Conservation (phyloP, 805 yeast species). For the Saccharomyces eubayanus region DNA sequence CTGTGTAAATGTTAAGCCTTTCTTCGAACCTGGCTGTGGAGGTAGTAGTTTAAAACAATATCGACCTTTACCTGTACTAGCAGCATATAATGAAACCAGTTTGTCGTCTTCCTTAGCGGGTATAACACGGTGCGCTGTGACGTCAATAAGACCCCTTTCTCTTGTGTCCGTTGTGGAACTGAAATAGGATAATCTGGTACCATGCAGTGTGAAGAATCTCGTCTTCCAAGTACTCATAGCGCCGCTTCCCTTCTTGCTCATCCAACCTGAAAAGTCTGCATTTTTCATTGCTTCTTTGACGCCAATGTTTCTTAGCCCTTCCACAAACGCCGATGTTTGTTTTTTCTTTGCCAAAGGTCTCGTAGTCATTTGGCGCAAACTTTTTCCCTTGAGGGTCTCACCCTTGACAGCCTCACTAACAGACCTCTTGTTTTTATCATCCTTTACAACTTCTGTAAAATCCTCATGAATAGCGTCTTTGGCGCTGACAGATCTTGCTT, state of each 20-base stretch:
- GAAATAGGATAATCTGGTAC: slow-evolving; percentile 87
- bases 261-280: slow-evolving; percentile 86
- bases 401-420: slow-evolving; percentile 44
- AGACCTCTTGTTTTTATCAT: slow-evolving; percentile 33
- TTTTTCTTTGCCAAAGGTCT: slow-evolving; percentile 42
- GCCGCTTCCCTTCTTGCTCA: slow-evolving; percentile 83
- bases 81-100: slow-evolving; percentile 78
- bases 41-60: slow-evolving; percentile 89
- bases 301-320: slow-evolving; percentile 70
- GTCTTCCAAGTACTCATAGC: slow-evolving; percentile 89
- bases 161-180: slow-evolving; percentile 65
- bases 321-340: slow-evolving; percentile 73
- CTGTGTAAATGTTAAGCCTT: slow-evolving; percentile 92
- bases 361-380: slow-evolving; percentile 46
- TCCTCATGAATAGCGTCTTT: slow-evolving; percentile 30
- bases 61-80: slow-evolving; percentile 89
- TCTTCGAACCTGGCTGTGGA: slow-evolving; percentile 94
- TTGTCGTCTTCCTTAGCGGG: slow-evolving; percentile 82
- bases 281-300: slow-evolving; percentile 72
- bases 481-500: slow-evolving; percentile 46
- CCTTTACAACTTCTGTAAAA: slow-evolving; percentile 10
- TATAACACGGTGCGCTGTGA: slow-evolving; percentile 85
- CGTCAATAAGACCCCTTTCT: slow-evolving; percentile 91
- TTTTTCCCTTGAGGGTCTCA: slow-evolving; percentile 30
- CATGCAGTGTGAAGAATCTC: slow-evolving; percentile 77